A percentile compares a stretch with the other conserved stretches of the same genome.
Evolutionary conservation across 306 rosid genomes (phyloP).

Genomic region (Geum urbanum): DNA sequence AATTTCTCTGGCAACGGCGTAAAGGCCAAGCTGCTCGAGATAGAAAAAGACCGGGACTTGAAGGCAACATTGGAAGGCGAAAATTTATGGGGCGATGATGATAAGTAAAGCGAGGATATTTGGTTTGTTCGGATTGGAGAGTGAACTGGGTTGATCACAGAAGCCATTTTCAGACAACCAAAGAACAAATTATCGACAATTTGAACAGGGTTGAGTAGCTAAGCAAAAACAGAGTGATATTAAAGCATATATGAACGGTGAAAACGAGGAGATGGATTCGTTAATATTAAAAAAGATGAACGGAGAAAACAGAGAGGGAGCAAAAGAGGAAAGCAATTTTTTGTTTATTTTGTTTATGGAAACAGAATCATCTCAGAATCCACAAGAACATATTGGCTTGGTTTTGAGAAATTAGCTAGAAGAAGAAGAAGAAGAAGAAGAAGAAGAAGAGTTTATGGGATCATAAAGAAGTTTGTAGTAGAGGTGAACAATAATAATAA

Average conservation of each 20-base stretch:
- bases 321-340: background rate
- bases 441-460: too few relatives aligned
- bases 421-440: too few relatives aligned
- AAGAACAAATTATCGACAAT: slow-evolving; percentile 1
- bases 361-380: background rate
- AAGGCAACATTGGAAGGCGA: slow-evolving; percentile 23
- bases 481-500: slow-evolving; percentile 14
- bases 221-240: background rate
- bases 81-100: slow-evolving; percentile 19
- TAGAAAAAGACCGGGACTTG: slow-evolving; percentile 26
- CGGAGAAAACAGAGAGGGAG: slow-evolving; percentile 28
- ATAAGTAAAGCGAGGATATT: slow-evolving; percentile 31
- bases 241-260: slow-evolving; percentile 19
- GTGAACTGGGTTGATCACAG: slow-evolving; percentile 36
- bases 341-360: background rate
- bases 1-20: slow-evolving; percentile 39
- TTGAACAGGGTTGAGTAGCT: slow-evolving; percentile 8
- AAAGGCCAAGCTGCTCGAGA: slow-evolving; percentile 36
- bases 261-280: slow-evolving; percentile 25
- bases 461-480: background rate
- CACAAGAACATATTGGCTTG: background rate
- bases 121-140: slow-evolving; percentile 30
- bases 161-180: slow-evolving; percentile 39
- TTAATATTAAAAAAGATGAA: slow-evolving; percentile 11
- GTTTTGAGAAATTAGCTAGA: slow-evolving; percentile 4